These are phyloP conservation scores for Acanthamoeba culbertsoni DNA, from an alignment of 208 protist species.

Conservation along the genomic window DNA sequence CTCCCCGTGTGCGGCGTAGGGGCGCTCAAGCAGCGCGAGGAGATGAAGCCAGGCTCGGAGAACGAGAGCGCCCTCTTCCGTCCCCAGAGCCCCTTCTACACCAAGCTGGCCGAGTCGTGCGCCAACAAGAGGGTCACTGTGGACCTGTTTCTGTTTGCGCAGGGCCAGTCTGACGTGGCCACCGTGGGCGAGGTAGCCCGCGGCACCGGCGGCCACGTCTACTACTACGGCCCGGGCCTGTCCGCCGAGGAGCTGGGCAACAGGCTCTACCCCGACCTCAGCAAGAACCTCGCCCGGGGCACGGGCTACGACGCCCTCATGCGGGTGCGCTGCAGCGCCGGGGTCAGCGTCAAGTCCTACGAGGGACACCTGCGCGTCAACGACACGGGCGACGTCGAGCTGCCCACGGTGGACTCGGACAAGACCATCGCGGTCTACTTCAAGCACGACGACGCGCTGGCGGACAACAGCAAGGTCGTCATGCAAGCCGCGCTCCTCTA, in stretches of 20 bases:
- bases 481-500: slow-evolving; percentile 85
- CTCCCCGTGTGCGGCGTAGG: slow-evolving; percentile 91
- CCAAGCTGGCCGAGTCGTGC: slow-evolving; percentile 91
- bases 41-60: slow-evolving; percentile 81
- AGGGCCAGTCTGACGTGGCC: slow-evolving; percentile 86
- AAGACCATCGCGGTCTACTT: slow-evolving; percentile 41
- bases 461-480: slow-evolving; percentile 5
- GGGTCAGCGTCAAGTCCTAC: slow-evolving; percentile 65
- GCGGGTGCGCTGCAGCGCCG: slow-evolving; percentile 90
- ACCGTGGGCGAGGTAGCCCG: slow-evolving; percentile 1
- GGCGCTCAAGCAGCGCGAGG: slow-evolving; percentile 85
- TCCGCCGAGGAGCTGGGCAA: not conserved
- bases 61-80: slow-evolving; percentile 80
- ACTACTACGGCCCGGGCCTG: slow-evolving; percentile 67
- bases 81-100: slow-evolving; percentile 93
- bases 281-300: slow-evolving; percentile 83
- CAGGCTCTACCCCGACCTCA: slow-evolving; percentile 69
- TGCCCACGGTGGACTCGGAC: slow-evolving; percentile 33
- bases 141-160: slow-evolving; percentile 88
- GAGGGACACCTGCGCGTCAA: slow-evolving; percentile 64
- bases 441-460: slow-evolving; percentile 22
- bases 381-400: not conserved
- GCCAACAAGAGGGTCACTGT: slow-evolving; percentile 90
- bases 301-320: slow-evolving; percentile 95
- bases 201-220: slow-evolving; percentile 77